Base-by-base conservation (phyloP, 768 basidiomycete species). In the Termitomyces sp. region DNA sequence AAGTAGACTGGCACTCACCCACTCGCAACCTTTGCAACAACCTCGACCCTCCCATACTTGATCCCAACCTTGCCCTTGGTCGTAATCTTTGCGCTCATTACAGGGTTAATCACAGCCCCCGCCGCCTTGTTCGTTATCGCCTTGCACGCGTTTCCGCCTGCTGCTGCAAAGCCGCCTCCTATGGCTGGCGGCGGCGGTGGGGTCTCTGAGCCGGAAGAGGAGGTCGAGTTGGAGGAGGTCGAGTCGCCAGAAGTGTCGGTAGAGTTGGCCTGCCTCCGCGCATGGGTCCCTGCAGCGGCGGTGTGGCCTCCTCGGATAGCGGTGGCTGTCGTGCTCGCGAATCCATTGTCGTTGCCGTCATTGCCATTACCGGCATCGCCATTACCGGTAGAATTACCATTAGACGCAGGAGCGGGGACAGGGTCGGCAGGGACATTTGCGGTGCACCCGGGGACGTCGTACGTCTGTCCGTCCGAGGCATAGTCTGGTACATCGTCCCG, bases 41-140 rank as follows among this genome's bases (percentile, higher is more conserved):
- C 73, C 68, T 86, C 80, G 38, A 87, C 81, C 53, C 82, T 78
- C 0, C 87, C 87, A 58, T 81, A 86, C 51, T 71, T 73, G 57
- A 89, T 80, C 60, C 68, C 63, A 75, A 80, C 59, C 73, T 84
- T 75, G 72, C 83, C 80, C 76, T 75, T 68, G 1, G 92, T 95
- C 61, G 77, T 84, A 62, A 95, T 76, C 31, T 91, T 81, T 11
- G 90, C 91, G 55, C 81, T 84, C 76, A 83, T 82, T 17, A 91
- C 85, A 2, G 93, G 93, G 62, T 86, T 87, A 70, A 95, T 85
- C 1, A 84, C 73, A 1, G 77, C 65, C 54, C 77, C 65, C 0
- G 49, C 56, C 65, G 77, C 61, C 68, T 25, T 32, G 27, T 53
- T 56, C 0, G 65, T 66, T 3, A 73, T 44, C 62, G 75, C 75